Conservation (phyloP, 2,329 filamentous ascomycete genomes). For the Penicillium sp. region DNA sequence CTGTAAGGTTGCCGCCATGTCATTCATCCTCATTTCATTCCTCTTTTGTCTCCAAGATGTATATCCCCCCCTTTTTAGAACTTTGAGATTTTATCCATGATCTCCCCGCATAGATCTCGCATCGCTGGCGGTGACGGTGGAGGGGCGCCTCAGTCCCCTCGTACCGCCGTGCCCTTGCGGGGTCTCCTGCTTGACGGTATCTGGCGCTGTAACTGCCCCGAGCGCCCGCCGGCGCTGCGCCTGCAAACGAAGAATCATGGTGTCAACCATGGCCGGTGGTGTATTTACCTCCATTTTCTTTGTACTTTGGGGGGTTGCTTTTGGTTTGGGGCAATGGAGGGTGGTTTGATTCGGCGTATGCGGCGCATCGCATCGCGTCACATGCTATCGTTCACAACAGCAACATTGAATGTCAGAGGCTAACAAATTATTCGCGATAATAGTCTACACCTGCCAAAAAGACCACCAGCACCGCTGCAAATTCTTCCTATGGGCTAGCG, state of each 20-base stretch:
- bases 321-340: neutral
- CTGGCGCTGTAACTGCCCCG: conserved; percentile 63
- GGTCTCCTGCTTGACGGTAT: conserved; percentile 50
- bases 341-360: neutral
- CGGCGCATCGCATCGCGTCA: neutral
- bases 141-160: conserved; percentile 24
- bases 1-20: neutral
- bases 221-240: conserved; percentile 58
- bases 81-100: conserved; percentile 21
- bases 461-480: conserved; percentile 54
- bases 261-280: conserved; percentile 61
- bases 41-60: neutral
- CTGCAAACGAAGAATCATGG: conserved; percentile 64
- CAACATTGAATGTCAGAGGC: neutral
- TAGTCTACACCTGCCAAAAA: conserved; percentile 64
- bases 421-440: neutral
- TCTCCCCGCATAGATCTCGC: conserved; percentile 29
- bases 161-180: conserved; percentile 30
- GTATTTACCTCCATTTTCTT: conserved; percentile 31
- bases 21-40: neutral
- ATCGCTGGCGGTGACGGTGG: neutral
- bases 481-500: conserved; percentile 67
- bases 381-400: neutral
- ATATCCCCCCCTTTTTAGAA: neutral
- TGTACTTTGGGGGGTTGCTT: neutral